A percentile compares a stretch with the other conserved stretches of the same genome.
phyloP scores from a whole-genome alignment of 352 stramenopile species.

The Stramenopiles sp. region DNA sequence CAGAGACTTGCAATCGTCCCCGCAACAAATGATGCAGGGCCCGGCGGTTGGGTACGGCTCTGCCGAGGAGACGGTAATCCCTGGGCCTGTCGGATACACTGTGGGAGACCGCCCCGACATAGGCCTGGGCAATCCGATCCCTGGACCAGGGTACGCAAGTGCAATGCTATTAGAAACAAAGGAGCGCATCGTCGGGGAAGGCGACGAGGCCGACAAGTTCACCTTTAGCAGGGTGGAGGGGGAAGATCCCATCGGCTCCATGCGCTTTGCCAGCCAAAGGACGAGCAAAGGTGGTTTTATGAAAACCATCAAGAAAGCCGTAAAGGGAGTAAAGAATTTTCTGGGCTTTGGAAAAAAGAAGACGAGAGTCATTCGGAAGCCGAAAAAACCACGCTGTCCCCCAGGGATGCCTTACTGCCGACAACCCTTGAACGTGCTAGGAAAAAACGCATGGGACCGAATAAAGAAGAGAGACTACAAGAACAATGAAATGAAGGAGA shows the following conservation, averaged over 20 bases:
- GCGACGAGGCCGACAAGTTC: too few species aligned
- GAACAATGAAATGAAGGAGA: background rate
- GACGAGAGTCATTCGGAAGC: too few species aligned
- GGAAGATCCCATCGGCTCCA: too few species aligned
- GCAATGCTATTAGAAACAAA: background rate
- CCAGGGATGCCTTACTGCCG: constrained; percentile 2
- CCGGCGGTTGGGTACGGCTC: background rate
- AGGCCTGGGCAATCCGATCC: too few species aligned
- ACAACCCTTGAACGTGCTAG: background rate
- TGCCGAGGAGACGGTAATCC: background rate
- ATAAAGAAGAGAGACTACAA: background rate
- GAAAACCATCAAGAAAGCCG: too few species aligned
- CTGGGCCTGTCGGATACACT: background rate
- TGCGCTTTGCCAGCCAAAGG: too few species aligned
- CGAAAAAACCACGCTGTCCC: background rate
- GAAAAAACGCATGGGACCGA: background rate
- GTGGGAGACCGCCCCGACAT: too few species aligned
- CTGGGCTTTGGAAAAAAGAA: too few species aligned
- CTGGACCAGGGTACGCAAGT: constrained; percentile 1
- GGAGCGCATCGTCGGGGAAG: background rate
- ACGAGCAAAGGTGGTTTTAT: too few species aligned
- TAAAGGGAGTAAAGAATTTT: too few species aligned
- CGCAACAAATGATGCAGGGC: background rate
- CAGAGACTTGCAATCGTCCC: background rate
- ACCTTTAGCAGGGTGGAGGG: too few species aligned